phyloP scores from a whole-genome alignment of 2,329 filamentous ascomycete genomes.

The Colletotrichum gigasporum region DNA sequence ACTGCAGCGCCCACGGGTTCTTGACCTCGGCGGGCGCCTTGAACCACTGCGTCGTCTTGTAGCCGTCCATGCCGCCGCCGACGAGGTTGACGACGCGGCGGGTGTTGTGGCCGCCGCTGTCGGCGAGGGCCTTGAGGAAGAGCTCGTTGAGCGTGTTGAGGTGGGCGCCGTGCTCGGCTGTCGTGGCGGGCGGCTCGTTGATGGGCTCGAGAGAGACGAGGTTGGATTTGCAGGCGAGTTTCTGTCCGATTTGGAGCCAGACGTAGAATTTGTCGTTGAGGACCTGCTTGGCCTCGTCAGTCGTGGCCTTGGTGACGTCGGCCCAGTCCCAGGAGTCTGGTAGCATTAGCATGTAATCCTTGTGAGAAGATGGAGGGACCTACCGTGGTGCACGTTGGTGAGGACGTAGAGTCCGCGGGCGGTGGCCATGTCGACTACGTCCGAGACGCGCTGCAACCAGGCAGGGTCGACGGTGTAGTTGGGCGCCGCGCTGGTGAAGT shows the following conservation, averaged over 20 bases:
- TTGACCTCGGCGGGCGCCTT: constrained; percentile 55
- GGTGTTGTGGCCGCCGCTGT: constrained; percentile 64
- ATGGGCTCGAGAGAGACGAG: constrained; percentile 66
- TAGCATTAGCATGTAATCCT: neutral
- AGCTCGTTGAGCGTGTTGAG: constrained; percentile 66
- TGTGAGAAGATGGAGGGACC: neutral
- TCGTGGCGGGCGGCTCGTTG: constrained; percentile 66
- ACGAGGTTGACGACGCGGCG: constrained; percentile 65
- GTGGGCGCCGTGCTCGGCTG: constrained; percentile 56
- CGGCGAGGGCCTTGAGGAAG: constrained; percentile 62
- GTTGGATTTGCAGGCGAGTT: constrained; percentile 63
- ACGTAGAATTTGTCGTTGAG: constrained; percentile 67
- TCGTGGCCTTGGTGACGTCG: constrained; percentile 51
- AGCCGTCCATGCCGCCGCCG: constrained; percentile 55
- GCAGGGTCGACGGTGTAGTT: constrained; percentile 61
- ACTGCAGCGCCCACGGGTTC: constrained; percentile 69
- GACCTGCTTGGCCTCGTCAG: constrained; percentile 55
- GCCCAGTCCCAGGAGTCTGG: constrained; percentile 67
- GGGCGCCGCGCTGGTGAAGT: constrained; percentile 60
- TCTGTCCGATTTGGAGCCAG: constrained; percentile 66
- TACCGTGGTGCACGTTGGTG: constrained; percentile 66
- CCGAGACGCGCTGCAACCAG: constrained; percentile 66
- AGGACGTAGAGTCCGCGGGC: constrained; percentile 60
- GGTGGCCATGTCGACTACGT: constrained; percentile 66
- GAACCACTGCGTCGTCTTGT: constrained; percentile 65